Conservation (phyloP, 345 rosid genomes). For the Heritiera fomes region DNA sequence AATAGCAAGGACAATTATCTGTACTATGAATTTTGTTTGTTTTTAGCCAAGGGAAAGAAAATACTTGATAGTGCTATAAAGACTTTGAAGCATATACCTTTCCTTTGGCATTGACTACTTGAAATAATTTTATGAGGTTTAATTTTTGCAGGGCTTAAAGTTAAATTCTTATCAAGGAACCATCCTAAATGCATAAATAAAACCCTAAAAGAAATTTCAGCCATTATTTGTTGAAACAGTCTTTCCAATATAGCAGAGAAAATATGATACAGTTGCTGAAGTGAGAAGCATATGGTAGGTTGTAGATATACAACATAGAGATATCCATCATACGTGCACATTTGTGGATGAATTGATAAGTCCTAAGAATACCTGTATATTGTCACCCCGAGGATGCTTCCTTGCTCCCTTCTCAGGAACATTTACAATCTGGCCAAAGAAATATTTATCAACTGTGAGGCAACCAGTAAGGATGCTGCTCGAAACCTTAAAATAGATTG, state of each 20-base stretch:
- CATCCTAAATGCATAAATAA: constrained; percentile 9
- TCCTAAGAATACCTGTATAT: constrained; percentile 70
- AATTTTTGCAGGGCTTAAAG: not conserved
- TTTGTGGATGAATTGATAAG: constrained; percentile 16
- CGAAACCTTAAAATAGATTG: constrained; percentile 8
- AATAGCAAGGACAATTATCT: not conserved
- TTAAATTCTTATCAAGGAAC: not conserved
- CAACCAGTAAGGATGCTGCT: constrained; percentile 7
- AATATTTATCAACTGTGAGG: constrained; percentile 25
- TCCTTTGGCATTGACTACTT: not conserved
- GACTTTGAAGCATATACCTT: not conserved
- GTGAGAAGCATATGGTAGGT: not conserved
- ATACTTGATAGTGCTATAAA: not conserved
- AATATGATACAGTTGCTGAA: not conserved
- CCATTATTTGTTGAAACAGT: not conserved
- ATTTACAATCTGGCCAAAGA: constrained; percentile 68
- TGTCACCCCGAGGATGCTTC: constrained; percentile 97
- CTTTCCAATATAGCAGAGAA: constrained; percentile 5
- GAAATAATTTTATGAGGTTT: not conserved
- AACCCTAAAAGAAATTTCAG: constrained; percentile 4
- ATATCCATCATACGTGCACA: not conserved
- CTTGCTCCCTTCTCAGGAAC: constrained; percentile 99
- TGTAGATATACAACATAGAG: not conserved
- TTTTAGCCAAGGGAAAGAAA: not conserved
- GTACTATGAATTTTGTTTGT: not conserved